Percentiles rank a stretch among this genome's conserved stretches.
These are phyloP conservation scores for Elaeagnus macrophylla DNA, from an alignment of 306 rosid genomes.

Conservation along the genomic window DNA sequence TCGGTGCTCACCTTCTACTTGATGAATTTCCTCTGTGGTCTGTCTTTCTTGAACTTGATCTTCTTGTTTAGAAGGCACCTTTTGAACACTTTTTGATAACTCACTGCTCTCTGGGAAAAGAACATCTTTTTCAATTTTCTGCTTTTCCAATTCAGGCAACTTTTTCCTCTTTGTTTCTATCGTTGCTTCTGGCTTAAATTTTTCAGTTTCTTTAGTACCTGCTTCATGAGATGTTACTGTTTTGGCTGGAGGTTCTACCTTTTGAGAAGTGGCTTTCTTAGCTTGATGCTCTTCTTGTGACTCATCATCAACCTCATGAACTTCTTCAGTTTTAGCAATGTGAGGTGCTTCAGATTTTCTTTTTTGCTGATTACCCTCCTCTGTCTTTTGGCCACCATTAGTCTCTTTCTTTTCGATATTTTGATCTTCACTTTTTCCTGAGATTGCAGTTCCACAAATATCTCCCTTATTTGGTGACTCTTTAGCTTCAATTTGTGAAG, in stretches of 20 bases:
- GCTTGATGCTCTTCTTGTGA: not conserved
- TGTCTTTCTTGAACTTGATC: slow-evolving; percentile 6
- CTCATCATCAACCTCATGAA: slow-evolving; percentile 4
- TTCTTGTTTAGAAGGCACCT: slow-evolving; percentile 8
- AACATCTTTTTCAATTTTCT: slow-evolving; percentile 6
- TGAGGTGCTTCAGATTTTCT: not conserved
- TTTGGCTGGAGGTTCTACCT: not conserved
- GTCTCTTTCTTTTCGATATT: not conserved
- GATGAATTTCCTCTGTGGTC: not conserved
- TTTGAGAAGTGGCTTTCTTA: slow-evolving; percentile 1
- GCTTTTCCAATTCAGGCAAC: slow-evolving; percentile 11
- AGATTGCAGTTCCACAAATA: too few species aligned
- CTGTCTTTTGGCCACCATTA: not conserved
- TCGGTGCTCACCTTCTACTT: slow-evolving; percentile 1
- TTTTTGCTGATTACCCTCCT: not conserved
- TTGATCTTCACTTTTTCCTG: slow-evolving; percentile 2
- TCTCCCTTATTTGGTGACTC: too few species aligned
- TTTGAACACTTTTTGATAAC: too few species aligned
- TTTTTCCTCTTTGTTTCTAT: slow-evolving; percentile 13
- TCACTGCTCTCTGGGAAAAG: slow-evolving; percentile 5
- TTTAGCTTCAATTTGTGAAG: too few species aligned
- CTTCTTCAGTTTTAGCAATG: not conserved
- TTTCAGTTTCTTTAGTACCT: not conserved
- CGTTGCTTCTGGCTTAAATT: slow-evolving; percentile 6
- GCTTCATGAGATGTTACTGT: not conserved